Evolutionary conservation across 2,329 filamentous ascomycete genomes (phyloP).

Genomic region (Fusarium odoratissimum): DNA sequence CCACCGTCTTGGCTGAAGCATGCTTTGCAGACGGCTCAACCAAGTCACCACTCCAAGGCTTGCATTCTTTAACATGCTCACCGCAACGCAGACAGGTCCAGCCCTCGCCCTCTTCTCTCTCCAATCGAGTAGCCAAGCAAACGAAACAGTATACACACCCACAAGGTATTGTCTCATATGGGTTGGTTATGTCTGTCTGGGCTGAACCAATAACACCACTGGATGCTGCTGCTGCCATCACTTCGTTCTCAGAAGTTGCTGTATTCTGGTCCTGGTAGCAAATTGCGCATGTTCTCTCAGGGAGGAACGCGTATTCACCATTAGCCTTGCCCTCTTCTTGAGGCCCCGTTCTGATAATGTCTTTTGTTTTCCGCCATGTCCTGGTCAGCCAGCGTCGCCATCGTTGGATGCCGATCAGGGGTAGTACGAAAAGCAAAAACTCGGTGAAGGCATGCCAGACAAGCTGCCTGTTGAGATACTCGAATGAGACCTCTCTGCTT

Average conservation of each 20-base stretch:
- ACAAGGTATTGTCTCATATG: conserved; percentile 90
- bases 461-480: conserved; percentile 96
- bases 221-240: conserved; percentile 76
- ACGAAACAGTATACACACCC: conserved; percentile 96
- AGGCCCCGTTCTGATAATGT: conserved; percentile 65
- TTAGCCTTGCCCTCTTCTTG: conserved; percentile 64
- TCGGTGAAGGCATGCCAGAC: conserved; percentile 99
- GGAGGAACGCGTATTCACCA: conserved; percentile 86
- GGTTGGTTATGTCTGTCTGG: conserved; percentile 94
- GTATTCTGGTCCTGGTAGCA: conserved; percentile 94
- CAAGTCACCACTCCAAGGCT: conserved; percentile 92
- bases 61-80: conserved; percentile 83
- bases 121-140: conserved; percentile 89
- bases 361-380: conserved; percentile 84
- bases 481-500: conserved; percentile 92
- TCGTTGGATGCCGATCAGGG: conserved; percentile 91
- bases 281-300: conserved; percentile 94
- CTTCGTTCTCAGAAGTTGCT: conserved; percentile 77
- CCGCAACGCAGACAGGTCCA: conserved; percentile 94
- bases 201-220: conserved; percentile 87
- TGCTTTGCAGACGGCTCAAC: conserved; percentile 66
- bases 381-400: conserved; percentile 92
- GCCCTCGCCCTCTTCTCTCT: conserved; percentile 92
- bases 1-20: conserved; percentile 66
- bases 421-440: conserved; percentile 96